Base-by-base conservation (phyloP, 2,329 filamentous ascomycete genomes). In the Ophiocordyceps camponoti-floridani region DNA sequence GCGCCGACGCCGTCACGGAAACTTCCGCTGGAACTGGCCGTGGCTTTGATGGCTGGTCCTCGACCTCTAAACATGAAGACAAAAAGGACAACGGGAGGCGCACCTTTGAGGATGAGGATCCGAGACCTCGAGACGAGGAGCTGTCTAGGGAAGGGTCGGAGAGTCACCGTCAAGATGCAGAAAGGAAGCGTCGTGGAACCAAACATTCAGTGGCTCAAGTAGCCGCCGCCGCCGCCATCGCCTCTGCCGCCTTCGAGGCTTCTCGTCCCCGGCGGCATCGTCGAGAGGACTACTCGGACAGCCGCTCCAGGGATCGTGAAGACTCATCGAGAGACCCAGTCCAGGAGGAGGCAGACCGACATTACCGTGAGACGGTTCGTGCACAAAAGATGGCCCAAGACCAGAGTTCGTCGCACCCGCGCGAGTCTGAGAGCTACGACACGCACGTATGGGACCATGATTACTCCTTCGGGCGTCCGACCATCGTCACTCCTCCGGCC, bases 261-360 rank as follows among this genome's bases (percentile, higher is more conserved):
- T 57, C 62, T 43, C 60, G 57, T 27, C 58, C 60, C 11, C 52
- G 57, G 48, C 56, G 61, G 43, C 56, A 58, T 33, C 51, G 49
- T 38, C 52, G 57, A 47, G 53, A 56, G 46, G 51, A 61, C 41
- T 52, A 62, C 46, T 49, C 61, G 19, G 52, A 62, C 19, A 54
- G 58, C 40, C 55, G 53, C 35, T 63, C 62, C n/a, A 54, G 52
- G n/a, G 58, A 59, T 40, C 52, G 55, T 37, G 50, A 46, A 46
- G 26, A n/a, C 19, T 4, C 6, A 8, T 16, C 28, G 4, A 52
- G 53, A 46, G 49, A 75, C 47, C 49, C 56, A 12, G 63, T 79
- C 18, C 72, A 73, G 55, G 72, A 75, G 50, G 68, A 74, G 48
- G 76, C 75, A 28, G 65, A 80, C 53, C 62, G 65, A 46, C 66